These are phyloP conservation scores for Papiliotrema laurentii DNA, from an alignment of 1,284 basidiomycete genomes.

Conservation along the genomic window DNA sequence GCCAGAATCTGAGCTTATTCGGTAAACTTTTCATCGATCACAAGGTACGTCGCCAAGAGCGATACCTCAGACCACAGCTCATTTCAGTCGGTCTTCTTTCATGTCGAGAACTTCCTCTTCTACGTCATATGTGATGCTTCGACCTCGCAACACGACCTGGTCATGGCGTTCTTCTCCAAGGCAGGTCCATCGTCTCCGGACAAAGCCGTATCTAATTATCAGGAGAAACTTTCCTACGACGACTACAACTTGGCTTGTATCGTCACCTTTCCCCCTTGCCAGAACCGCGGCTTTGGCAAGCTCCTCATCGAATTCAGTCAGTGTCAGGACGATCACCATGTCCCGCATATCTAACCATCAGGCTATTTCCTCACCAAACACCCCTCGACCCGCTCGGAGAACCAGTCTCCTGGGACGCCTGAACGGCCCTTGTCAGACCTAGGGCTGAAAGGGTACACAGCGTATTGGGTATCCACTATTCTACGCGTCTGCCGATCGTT, in stretches of 20 bases:
- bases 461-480: slow-evolving; percentile 84
- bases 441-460: slow-evolving; percentile 82
- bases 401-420: slow-evolving; percentile 80
- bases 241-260: slow-evolving; percentile 98
- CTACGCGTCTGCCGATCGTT: slow-evolving; percentile 71
- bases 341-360: slow-evolving; percentile 33
- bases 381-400: slow-evolving; percentile 41
- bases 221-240: slow-evolving; percentile 95
- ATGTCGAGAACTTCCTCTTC: slow-evolving; percentile 67
- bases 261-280: slow-evolving; percentile 89
- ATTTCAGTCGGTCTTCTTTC: slow-evolving; percentile 80
- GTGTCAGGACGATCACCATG: slow-evolving; percentile 24
- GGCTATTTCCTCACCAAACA: slow-evolving; percentile 84
- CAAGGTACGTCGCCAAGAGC: slow-evolving; percentile 52
- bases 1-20: slow-evolving; percentile 90
- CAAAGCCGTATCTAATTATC: slow-evolving; percentile 10
- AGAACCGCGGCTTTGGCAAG: slow-evolving; percentile 85
- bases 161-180: slow-evolving; percentile 94
- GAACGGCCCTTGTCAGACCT: slow-evolving; percentile 92
- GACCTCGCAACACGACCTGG: slow-evolving; percentile 69
- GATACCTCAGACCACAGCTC: background rate
- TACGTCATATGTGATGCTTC: slow-evolving; percentile 85
- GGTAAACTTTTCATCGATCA: slow-evolving; percentile 99
- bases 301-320: slow-evolving; percentile 96
- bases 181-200: too few species aligned